Base-by-base conservation (phyloP, 2,329 filamentous ascomycete genomes). In the Aspergillus versicolor region DNA sequence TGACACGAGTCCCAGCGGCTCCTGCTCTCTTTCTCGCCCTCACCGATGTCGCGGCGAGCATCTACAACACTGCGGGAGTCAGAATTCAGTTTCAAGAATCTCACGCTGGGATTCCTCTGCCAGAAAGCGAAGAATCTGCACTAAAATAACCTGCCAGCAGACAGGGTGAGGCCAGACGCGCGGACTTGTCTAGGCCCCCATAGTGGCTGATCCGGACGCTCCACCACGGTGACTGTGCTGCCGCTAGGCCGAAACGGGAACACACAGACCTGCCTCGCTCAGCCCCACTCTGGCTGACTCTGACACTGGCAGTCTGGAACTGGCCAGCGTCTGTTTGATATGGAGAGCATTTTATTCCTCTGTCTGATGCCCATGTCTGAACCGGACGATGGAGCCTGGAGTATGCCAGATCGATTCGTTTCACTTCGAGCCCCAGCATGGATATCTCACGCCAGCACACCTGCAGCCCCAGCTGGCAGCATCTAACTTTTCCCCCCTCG, bases 181-280 rank as follows among this genome's bases (percentile, higher is more conserved):
- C 55, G 55, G 63, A 58, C 59, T 46, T 60, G 60, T 64, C 63
- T 65, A 65, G 63, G 52, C 63, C 60, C 47, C 48, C 50, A 60
- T 62, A 60, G 60, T 64, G 60, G 61, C 60, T 62, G 62, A 65
- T 65, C 43, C 61, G 54, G 59, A 50, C 12, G 53, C 57, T 58
- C 54, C 45, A 54, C 57, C n/a, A 15, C 37, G n/a, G 40, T 17
- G 13, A n/a, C 47, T 57, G 57, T 54, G 60, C 46, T 58, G n/a
- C 15, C 40, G 17, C 40, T 52, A 59, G 59, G 51, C 62, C 49
- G 58, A 57, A 61, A 56, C 45, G 46, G 54, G 57, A 54, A 58
- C 58, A 65, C 63, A 62, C 60, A 57, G 63, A 53, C 61, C 57
- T 57, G 56, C 12, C 22, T 46, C 54, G 37, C 40, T 53, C 41